Percentiles rank a stretch among this genome's conserved stretches.
These are phyloP conservation scores for Phytophthora capsici DNA, from an alignment of 352 stramenopile species.

Conservation along the genomic window DNA sequence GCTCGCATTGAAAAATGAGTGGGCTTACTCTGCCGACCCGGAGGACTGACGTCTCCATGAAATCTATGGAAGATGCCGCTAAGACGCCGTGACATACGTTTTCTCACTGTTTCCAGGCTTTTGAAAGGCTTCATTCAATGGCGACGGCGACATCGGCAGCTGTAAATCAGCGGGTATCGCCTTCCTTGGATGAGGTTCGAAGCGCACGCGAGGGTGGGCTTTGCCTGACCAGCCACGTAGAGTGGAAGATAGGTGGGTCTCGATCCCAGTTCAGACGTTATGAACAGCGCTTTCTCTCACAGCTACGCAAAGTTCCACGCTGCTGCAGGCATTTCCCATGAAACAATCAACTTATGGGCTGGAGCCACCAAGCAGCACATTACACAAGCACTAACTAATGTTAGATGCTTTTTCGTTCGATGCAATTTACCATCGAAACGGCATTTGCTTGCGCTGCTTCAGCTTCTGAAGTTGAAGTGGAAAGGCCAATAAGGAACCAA, in stretches of 20 bases:
- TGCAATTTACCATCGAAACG: constrained; percentile 17
- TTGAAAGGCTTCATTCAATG: neutral
- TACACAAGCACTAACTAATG: no score
- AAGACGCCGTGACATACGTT: neutral
- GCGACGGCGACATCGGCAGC: constrained; percentile 14
- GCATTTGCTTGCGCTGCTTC: neutral
- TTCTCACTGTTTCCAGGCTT: neutral
- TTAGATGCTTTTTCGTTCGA: constrained; percentile 31
- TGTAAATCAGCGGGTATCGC: constrained; percentile 25
- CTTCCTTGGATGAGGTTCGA: constrained; percentile 10
- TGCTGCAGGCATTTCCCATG: neutral
- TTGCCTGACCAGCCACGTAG: constrained; percentile 5
- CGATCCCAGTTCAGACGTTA: constrained; percentile 19
- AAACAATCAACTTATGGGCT: neutral
- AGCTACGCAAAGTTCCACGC: neutral
- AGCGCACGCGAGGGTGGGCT: constrained; percentile 15
- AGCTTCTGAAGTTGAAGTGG: constrained; percentile 7
- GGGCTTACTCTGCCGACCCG: neutral
- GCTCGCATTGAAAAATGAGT: constrained; percentile 24
- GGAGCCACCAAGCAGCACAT: neutral
- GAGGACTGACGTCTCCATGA: neutral
- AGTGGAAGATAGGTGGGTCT: constrained; percentile 20
- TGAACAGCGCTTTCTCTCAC: neutral
- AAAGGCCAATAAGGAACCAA: neutral
- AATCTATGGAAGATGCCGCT: constrained; percentile 28